Evolutionary conservation across 345 rosid species (phyloP), one percentile per base, ranked within the genome.

Genomic region (Dimocarpus longan): DNA sequence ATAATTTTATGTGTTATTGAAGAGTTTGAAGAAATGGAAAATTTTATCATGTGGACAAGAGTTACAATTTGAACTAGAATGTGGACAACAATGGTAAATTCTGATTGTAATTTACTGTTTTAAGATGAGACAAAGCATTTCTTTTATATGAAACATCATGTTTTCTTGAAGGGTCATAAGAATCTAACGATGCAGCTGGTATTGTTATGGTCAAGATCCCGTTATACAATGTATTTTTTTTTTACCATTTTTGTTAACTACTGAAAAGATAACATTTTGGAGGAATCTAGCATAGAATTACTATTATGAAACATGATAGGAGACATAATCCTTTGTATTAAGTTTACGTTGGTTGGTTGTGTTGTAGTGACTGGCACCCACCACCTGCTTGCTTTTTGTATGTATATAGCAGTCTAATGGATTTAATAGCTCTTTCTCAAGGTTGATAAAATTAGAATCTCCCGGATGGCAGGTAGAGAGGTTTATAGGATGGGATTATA

Each of bases 301-400:
- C 11, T 5, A n/a, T 5, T 70, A 12, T 56, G 59, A 3, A 65
- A 66, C 70, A 42, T 50, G 39, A 73, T 46, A 57, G 65, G 78
- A 46, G 44, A 66, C 26, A 57, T 7, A 48, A 46, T 18, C 66
- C 66, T 72, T 24, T 19, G 8, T 57, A 9, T 66, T 67, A 43
- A 21, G 70, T 73, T 28, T 16, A 60, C 15, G 48, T 62, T 81
- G 66, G 57, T 39, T 77, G 77, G 57, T 66, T 48, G 46, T 72
- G 76, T 39, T 56, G 37, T 72, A 76, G 40, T 60, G 44, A 19
- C 22, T 46, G 26, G 64, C 63, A 10, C 16, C 65, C 64, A 46
- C 66, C 63, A 10, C 46, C 22, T 32, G 64, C 56, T 71, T 66
- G 57, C 50, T 76, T 81, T 46, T 10, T 26, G 16, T 59, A 21